Base-by-base conservation (phyloP, 2,329 filamentous ascomycete genomes). In the Hypoxylon sp. region DNA sequence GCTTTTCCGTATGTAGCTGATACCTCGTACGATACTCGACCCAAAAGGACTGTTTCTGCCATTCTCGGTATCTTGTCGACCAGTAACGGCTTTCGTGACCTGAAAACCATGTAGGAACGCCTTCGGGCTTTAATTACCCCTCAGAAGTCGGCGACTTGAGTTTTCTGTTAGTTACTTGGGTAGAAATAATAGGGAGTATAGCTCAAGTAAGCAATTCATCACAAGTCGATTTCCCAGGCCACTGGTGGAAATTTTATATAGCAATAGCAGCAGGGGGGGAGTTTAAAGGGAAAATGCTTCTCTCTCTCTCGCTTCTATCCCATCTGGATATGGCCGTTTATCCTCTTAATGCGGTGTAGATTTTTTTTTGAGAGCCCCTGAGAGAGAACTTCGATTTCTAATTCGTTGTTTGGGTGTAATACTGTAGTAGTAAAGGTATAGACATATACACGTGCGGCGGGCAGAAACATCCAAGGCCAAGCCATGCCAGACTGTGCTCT, bases 381-480 rank as follows among this genome's bases (percentile, higher is more conserved):
- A 44, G 55, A 68, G 50, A 66, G 21, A n/a, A 32, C 10, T 51
- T 62, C 19, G 46, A 44, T 42, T 55, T 66, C 58, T 62, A 61
- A 54, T 62, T 56, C 54, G 39, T 47, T 67, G 50, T 61, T 56
- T 11, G 31, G 47, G 32, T 42, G 55, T 53, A 46, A 27, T 61
- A 52, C 35, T 50, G 62, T 64, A 62, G 62, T 64, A 62, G 47
- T 42, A 51, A 32, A 37, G 17, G 58, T 67, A 48, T 69, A 64
- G 64, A 69, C 67, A 67, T 69, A 69, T 69, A 69, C 67, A 69
- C 63, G 60, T 64, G 59, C 58, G 64, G 52, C 44, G 51, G 67
- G 59, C 47, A 56, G 32, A 24, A 58, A 52, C 57, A 64, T 58
- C 55, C 62, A 52, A 42, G 47, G 21, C 35, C 21, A 44, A 19